Conservation (phyloP, 1,284 basidiomycete genomes). For the Coniferiporia weirii region DNA sequence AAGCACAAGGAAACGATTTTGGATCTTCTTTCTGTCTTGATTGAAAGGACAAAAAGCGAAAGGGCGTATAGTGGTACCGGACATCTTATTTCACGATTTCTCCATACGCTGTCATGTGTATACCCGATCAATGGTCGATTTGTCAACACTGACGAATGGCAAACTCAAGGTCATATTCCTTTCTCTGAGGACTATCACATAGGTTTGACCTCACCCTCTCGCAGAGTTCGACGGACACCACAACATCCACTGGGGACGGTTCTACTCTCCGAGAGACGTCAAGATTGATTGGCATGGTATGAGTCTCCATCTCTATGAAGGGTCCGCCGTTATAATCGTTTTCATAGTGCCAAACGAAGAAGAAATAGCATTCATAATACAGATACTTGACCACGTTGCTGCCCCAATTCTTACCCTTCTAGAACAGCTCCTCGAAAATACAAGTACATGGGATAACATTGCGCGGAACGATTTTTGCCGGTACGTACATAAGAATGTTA, state of each 20-base stretch:
- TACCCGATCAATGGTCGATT: conserved; percentile 84
- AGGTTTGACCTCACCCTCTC: conserved; percentile 6
- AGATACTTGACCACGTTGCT: conserved; percentile 70
- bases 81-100: conserved; percentile 71
- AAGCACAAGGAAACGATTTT: conserved; percentile 68
- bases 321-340: background rate
- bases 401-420: conserved; percentile 66
- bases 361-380: conserved; percentile 81
- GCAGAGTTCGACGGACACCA: conserved; percentile 71
- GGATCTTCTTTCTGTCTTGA: conserved; percentile 62
- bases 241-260: conserved; percentile 78
- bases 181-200: background rate
- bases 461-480: conserved; percentile 94
- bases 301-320: background rate
- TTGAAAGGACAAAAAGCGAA: conserved; percentile 83
- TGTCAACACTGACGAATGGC: conserved; percentile 82
- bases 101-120: conserved; percentile 72
- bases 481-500: conserved; percentile 33
- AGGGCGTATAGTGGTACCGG: conserved; percentile 85
- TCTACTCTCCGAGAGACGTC: conserved; percentile 78
- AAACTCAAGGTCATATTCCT: conserved; percentile 53
- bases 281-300: conserved; percentile 85
- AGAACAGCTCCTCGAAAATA: conserved; percentile 55
- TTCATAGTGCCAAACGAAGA: conserved; percentile 56
- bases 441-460: conserved; percentile 60